Conservation (phyloP, 305 asterid species). For the Ruellia speciosa region DNA sequence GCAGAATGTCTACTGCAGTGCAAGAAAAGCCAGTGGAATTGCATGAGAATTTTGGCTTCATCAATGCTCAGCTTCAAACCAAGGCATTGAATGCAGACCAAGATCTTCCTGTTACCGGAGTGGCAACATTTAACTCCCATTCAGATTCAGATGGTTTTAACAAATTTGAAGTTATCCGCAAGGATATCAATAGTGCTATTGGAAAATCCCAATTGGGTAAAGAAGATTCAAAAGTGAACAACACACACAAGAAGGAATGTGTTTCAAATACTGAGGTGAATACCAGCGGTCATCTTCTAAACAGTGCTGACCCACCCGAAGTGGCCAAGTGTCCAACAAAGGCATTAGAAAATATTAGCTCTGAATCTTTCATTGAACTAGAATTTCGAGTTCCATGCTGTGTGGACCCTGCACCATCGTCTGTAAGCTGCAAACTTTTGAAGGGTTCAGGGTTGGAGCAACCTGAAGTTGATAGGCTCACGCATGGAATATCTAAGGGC, state of each 20-base stretch:
- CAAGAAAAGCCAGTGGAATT: slow-evolving; percentile 37
- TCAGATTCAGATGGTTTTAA: slow-evolving; percentile 27
- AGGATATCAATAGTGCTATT: slow-evolving; percentile 16
- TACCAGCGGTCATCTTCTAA: slow-evolving; percentile 18
- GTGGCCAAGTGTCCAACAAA: slow-evolving; percentile 22
- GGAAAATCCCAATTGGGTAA: slow-evolving; percentile 23
- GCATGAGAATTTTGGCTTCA: slow-evolving; percentile 30
- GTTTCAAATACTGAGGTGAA: slow-evolving; percentile 22
- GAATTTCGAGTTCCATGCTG: slow-evolving; percentile 27
- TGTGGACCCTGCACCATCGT: slow-evolving; percentile 30
- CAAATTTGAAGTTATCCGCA: slow-evolving; percentile 16
- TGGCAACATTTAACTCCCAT: slow-evolving; percentile 27
- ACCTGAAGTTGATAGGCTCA: slow-evolving; percentile 4
- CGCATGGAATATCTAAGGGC: slow-evolving; percentile 24
- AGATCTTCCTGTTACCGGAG: slow-evolving; percentile 26
- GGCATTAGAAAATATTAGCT: slow-evolving; percentile 28
- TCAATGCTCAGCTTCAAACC: slow-evolving; percentile 32
- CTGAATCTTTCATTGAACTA: slow-evolving; percentile 27
- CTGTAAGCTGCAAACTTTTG: slow-evolving; percentile 22
- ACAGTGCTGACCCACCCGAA: slow-evolving; percentile 22
- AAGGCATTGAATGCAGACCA: slow-evolving; percentile 32
- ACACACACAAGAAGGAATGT: slow-evolving; percentile 24
- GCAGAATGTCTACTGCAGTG: slow-evolving; percentile 29
- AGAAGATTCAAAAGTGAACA: slow-evolving; percentile 21
- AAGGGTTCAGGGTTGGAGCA: slow-evolving; percentile 28